phyloP scores from a whole-genome alignment of 108 stramenopile genomes.

The Stephanodiscus triporus region DNA sequence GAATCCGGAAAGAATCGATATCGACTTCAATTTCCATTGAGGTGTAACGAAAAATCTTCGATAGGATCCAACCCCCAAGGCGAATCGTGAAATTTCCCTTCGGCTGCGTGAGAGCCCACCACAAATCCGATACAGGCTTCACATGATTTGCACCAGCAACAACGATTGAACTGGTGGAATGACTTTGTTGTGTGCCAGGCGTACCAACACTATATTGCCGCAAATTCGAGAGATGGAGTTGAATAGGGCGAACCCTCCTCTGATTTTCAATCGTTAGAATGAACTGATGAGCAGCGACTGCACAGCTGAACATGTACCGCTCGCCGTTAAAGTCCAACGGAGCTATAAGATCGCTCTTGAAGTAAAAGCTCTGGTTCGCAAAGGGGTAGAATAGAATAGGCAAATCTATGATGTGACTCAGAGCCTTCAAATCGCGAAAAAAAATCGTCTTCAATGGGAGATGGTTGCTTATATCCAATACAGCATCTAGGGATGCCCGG shows the following conservation, averaged over 20 bases:
- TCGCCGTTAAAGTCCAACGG: conserved; percentile 72
- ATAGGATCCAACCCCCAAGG: conserved; percentile 61
- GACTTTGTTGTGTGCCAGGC: neutral
- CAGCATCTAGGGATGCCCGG: conserved; percentile 46
- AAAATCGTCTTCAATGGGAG: conserved; percentile 24
- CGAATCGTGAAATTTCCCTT: conserved; percentile 63
- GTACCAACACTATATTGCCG: conserved; percentile 4
- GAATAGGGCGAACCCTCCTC: conserved; percentile 14
- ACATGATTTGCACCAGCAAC: conserved; percentile 61
- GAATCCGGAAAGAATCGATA: conserved; percentile 54
- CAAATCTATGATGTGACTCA: conserved; percentile 68
- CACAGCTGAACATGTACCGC: conserved; percentile 80
- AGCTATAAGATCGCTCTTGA: conserved; percentile 67
- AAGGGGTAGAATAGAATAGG: conserved; percentile 89
- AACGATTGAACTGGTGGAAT: conserved; percentile 36
- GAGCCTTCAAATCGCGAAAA: conserved; percentile 40
- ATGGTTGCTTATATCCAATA: conserved; percentile 31
- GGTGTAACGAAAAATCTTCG: conserved; percentile 62
- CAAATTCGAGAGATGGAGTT: conserved; percentile 5
- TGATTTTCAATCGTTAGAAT: conserved; percentile 30
- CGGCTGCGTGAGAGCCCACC: conserved; percentile 86
- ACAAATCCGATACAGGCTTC: conserved; percentile 46
- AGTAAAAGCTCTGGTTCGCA: conserved; percentile 71
- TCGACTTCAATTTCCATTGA: conserved; percentile 71
- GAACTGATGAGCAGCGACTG: conserved; percentile 76